Base-by-base conservation (phyloP, 2,329 filamentous ascomycete species). In the Kalmusia sp. region DNA sequence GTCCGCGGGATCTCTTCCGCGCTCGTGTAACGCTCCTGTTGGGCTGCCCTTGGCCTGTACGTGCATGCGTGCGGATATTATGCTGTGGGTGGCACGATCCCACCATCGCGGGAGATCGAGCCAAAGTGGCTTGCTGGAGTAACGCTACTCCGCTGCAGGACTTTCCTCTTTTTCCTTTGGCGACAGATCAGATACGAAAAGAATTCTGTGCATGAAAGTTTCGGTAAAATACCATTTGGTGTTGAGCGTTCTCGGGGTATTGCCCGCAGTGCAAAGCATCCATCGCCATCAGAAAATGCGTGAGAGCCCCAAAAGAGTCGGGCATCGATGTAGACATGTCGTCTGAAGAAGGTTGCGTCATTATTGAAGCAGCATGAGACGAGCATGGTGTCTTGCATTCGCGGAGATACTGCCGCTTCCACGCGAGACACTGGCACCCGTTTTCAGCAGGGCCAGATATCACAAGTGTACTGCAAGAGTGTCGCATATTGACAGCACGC, bases 1-100 rank as follows among this genome's bases (percentile, higher is more conserved):
- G 69, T 60, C 65, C 66, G 67, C 63, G 65, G 70, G 62, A 65
- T 35, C 17, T 52, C 54, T 59, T 70, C 67, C 70, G 69, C 70
- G 67, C 63, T 54, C 67, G 61, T 65, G 65, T 70, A 38, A 46
- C 39, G 25, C 49, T 49, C 45, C 11, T 37, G 49, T 41, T 51
- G 48, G 56, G 43, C 61, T 64, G 60, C 55, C 51, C 51, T 52
- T 52, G 61, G 57, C 64, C 59, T 68, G 67, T 52, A 61, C 59
- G 50, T 69, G 64, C 67, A 70, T 62, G 54, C 49, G 44, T 65
- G 59, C 56, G 64, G 61, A 64, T 61, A 60, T 59, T 54, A 52
- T 55, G 35, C 24, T 49, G 46, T 57, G 59, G 61, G 62, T 61
- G 58, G 59, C 35, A 47, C 40, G 43, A 52, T 59, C 61, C 61